Evolutionary conservation across 345 rosid species (phyloP).

Genomic region (Eucalyptus viminalis): DNA sequence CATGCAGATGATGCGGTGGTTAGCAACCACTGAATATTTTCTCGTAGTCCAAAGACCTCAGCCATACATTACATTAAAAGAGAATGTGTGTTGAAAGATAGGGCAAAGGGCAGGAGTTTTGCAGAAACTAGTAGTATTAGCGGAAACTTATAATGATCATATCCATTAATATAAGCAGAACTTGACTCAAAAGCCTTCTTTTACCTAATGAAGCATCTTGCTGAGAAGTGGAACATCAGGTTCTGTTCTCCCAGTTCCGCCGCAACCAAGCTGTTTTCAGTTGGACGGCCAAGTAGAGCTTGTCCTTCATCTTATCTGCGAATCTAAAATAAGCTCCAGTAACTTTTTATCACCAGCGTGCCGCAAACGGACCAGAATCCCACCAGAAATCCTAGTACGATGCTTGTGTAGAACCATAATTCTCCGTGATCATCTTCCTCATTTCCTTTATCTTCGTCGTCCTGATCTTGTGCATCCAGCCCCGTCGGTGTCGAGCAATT

Average conservation of each 20-base stretch:
- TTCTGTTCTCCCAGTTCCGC: background rate
- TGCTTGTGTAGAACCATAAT: slow-evolving; percentile 1
- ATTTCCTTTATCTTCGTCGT: background rate
- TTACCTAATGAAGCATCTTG: background rate
- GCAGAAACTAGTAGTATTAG: background rate
- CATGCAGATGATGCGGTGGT: too few relatives aligned
- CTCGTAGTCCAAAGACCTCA: too few relatives aligned
- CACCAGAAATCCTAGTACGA: slow-evolving; percentile 7
- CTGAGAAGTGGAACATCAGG: background rate
- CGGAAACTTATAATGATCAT: background rate
- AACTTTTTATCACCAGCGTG: background rate
- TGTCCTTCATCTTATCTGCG: background rate
- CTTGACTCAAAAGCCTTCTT: background rate
- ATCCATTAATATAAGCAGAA: background rate
- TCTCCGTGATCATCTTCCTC: background rate
- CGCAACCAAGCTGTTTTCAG: background rate
- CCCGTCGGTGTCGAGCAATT: background rate
- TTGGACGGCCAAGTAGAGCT: background rate
- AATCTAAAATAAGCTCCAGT: slow-evolving; percentile 11
- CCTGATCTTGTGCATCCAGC: background rate
- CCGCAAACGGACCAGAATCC: slow-evolving; percentile 7
- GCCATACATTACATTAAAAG: background rate
- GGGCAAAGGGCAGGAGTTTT: background rate
- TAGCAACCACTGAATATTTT: too few relatives aligned
- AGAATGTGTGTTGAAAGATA: background rate